These are phyloP conservation scores for Micractinium conductrix DNA, from an alignment of 139 green algal species.

Conservation along the genomic window DNA sequence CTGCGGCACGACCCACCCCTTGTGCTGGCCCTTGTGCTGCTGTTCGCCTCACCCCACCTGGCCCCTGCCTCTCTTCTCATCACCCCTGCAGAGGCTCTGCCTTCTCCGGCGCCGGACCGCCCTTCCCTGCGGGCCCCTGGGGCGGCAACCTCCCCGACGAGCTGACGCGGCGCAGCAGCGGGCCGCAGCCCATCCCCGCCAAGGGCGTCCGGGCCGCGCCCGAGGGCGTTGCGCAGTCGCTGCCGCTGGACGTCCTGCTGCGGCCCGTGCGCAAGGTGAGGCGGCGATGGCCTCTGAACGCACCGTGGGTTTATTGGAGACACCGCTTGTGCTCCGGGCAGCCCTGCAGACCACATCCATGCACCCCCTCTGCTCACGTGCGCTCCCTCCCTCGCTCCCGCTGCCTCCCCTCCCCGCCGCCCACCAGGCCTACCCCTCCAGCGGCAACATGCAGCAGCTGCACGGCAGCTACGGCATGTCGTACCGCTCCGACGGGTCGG, in stretches of 20 bases:
- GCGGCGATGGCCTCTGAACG: no score
- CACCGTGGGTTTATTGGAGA: no score
- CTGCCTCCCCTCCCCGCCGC: background rate
- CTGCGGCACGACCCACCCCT: no score
- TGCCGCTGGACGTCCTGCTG: slow-evolving; percentile 24
- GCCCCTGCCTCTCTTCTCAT: background rate
- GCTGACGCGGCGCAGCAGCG: background rate
- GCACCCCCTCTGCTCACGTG: background rate
- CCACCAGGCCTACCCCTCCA: slow-evolving; percentile 14
- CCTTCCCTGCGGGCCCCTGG: background rate
- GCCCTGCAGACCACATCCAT: background rate
- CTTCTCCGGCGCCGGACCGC: background rate
- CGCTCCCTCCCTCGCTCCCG: background rate
- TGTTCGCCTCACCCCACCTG: background rate
- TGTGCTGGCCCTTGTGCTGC: background rate
- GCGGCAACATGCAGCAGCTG: slow-evolving; percentile 12
- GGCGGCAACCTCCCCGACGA: background rate
- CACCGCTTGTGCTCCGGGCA: background rate
- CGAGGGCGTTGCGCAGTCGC: background rate
- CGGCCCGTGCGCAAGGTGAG: slow-evolving; percentile 30
- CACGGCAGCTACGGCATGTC: background rate
- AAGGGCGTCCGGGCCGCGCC: background rate
- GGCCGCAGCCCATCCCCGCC: slow-evolving; percentile 22
- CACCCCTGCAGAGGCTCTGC: background rate
- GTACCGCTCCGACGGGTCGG: slow-evolving; percentile 5